These are phyloP conservation scores for Eimeria praecox DNA, from an alignment of 169 alveolate species.

Conservation along the genomic window DNA sequence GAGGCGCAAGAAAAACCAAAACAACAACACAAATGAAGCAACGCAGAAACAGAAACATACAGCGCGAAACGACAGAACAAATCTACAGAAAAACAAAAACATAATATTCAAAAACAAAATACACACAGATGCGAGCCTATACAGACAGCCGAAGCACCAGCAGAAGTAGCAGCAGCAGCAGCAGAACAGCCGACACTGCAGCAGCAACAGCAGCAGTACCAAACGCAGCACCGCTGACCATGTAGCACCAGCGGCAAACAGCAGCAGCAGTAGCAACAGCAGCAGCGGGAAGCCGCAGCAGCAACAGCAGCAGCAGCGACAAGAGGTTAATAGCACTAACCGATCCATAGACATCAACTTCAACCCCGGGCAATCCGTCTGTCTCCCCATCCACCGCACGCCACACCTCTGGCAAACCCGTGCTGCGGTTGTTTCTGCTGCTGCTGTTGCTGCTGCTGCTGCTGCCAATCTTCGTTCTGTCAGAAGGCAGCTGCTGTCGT, in stretches of 20 bases:
- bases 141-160: neutral
- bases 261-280: neutral
- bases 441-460: neutral
- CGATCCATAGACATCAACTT: slow-evolving; percentile 70
- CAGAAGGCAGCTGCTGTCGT: neutral
- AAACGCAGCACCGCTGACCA: neutral
- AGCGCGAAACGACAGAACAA: neutral
- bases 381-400: slow-evolving; percentile 79
- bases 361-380: slow-evolving; percentile 79
- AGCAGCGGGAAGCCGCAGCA: neutral
- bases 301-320: neutral
- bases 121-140: neutral
- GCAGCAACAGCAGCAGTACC: slow-evolving; percentile 20
- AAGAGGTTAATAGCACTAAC: neutral
- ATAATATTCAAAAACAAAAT: neutral
- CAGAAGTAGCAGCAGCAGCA: slow-evolving; percentile 6
- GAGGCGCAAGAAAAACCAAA: neutral
- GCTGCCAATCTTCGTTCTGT: neutral
- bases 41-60: neutral
- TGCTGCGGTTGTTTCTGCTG: neutral
- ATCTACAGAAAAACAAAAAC: neutral
- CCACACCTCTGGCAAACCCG: neutral
- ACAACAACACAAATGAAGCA: neutral
- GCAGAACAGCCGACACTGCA: neutral
- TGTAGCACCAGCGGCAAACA: neutral